Evolutionary conservation across 371 early-diverging fungal genomes (phyloP).

Genomic region (Dichotomocladium elegans): DNA sequence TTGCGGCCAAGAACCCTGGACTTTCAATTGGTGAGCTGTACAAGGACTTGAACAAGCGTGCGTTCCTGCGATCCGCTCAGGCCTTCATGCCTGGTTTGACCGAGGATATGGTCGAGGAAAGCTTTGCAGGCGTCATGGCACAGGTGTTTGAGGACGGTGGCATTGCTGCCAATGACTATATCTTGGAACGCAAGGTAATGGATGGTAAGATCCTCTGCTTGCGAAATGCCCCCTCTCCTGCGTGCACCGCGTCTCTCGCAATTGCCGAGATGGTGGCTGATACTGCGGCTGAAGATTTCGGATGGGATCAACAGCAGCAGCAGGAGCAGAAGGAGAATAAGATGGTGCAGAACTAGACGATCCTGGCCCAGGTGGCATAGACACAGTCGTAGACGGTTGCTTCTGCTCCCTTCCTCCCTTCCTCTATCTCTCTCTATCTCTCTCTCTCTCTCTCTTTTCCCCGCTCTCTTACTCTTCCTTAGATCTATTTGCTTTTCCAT

Average conservation of each 20-base stretch:
- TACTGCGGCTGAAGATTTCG: constrained; percentile 44
- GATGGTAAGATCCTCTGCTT: constrained; percentile 39
- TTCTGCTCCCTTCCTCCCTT: too few relatives aligned
- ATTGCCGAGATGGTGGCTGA: constrained; percentile 47
- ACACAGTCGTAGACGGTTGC: too few relatives aligned
- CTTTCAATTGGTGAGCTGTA: constrained; percentile 45
- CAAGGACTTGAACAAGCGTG: constrained; percentile 45
- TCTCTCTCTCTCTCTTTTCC: too few relatives aligned
- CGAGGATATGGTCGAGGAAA: constrained; percentile 48
- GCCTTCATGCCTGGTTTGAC: constrained; percentile 42
- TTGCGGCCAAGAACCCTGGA: constrained; percentile 42
- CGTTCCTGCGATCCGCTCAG: constrained; percentile 44
- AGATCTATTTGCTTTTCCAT: too few relatives aligned
- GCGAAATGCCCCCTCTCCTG: constrained; percentile 50
- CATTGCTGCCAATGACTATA: constrained; percentile 45
- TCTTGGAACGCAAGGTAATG: constrained; percentile 44
- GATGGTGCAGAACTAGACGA: too few relatives aligned
- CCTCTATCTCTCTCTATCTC: too few relatives aligned
- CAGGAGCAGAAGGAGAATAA: background rate
- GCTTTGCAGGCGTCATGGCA: constrained; percentile 49
- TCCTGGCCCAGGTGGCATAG: too few relatives aligned
- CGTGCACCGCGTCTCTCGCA: constrained; percentile 46
- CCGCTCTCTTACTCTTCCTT: too few relatives aligned
- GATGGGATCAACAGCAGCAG: constrained; percentile 20
- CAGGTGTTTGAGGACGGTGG: constrained; percentile 46